Percentiles rank a stretch among this genome's conserved stretches.
These are phyloP conservation scores for Musa troglodytarum DNA, from an alignment of 176 grass and related monocot genomes.

Conservation along the genomic window DNA sequence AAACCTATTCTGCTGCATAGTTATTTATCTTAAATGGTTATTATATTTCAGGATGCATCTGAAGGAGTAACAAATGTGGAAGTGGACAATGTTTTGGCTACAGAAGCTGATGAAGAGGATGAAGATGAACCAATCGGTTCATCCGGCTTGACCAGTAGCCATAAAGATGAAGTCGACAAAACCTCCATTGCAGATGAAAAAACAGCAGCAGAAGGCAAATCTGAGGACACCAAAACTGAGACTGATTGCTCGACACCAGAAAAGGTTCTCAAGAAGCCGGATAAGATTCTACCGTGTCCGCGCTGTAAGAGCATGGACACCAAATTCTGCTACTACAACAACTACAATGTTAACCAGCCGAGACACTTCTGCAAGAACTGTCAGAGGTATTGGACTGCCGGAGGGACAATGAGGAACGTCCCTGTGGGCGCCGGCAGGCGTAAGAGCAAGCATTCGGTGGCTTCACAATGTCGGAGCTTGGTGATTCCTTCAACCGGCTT, in stretches of 20 bases:
- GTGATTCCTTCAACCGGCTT: conserved; percentile 44
- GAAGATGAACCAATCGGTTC: conserved; percentile 19
- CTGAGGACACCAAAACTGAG: conserved; percentile 32
- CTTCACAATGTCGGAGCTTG: conserved; percentile 45
- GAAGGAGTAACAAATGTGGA: neutral
- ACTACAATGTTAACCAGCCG: conserved; percentile 74
- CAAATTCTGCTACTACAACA: conserved; percentile 90
- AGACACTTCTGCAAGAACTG: conserved; percentile 87
- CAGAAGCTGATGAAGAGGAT: conserved; percentile 17
- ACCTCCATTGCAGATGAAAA: conserved; percentile 31
- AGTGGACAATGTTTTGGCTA: conserved; percentile 18
- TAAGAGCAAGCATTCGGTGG: conserved; percentile 49
- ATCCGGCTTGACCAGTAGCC: conserved; percentile 18
- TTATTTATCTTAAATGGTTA: neutral
- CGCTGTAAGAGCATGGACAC: conserved; percentile 85
- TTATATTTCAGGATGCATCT: conserved; percentile 1
- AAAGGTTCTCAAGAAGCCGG: conserved; percentile 69
- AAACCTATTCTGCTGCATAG: too few species aligned
- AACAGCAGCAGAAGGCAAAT: conserved; percentile 24
- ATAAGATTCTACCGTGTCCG: conserved; percentile 72
- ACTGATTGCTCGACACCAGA: conserved; percentile 40
- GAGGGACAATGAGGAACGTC: conserved; percentile 78
- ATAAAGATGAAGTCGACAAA: conserved; percentile 18
- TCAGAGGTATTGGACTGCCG: conserved; percentile 83
- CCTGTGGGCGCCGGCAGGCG: conserved; percentile 76